Conservation (phyloP, 768 basidiomycete species). For the Naganishia antarctica region DNA sequence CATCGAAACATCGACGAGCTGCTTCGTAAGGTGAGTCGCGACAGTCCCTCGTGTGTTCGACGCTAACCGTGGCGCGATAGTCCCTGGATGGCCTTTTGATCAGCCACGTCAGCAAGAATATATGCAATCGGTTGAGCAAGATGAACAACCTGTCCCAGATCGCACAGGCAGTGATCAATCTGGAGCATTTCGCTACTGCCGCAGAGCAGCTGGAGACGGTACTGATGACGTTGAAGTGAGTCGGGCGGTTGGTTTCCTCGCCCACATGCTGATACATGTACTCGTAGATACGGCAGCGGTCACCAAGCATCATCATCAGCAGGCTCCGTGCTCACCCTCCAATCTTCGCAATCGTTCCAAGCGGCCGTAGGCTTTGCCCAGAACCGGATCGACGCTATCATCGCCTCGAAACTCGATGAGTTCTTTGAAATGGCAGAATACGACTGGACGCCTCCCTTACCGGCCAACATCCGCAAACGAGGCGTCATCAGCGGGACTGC, state of each 20-base stretch:
- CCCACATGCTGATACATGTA: too few relatives aligned
- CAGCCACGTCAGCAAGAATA: conserved; percentile 63
- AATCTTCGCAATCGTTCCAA: conserved; percentile 62
- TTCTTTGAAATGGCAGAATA: conserved; percentile 95
- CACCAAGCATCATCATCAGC: conserved; percentile 61
- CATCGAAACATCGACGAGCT: conserved; percentile 88
- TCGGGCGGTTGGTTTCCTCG: too few relatives aligned
- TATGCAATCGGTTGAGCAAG: conserved; percentile 65
- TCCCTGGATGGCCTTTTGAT: conserved; percentile 79
- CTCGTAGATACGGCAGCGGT: conserved; percentile 55
- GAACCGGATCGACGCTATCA: conserved; percentile 70
- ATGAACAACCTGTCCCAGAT: conserved; percentile 82
- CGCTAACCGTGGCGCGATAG: conserved; percentile 50
- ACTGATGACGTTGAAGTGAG: conserved; percentile 71
- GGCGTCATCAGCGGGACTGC: conserved; percentile 19
- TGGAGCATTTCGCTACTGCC: conserved; percentile 83
- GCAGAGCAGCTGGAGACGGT: conserved; percentile 79
- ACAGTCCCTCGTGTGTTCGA: not conserved
- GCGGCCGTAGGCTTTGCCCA: conserved; percentile 65
- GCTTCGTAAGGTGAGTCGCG: conserved; percentile 66
- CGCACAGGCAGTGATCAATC: conserved; percentile 83
- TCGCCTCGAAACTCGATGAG: conserved; percentile 85
- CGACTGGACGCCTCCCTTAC: conserved; percentile 66
- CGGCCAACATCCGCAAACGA: conserved; percentile 1
- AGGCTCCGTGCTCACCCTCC: conserved; percentile 64